These are phyloP conservation scores for Epithemia pelagica DNA, from an alignment of 108 stramenopile genomes.

Conservation along the genomic window DNA sequence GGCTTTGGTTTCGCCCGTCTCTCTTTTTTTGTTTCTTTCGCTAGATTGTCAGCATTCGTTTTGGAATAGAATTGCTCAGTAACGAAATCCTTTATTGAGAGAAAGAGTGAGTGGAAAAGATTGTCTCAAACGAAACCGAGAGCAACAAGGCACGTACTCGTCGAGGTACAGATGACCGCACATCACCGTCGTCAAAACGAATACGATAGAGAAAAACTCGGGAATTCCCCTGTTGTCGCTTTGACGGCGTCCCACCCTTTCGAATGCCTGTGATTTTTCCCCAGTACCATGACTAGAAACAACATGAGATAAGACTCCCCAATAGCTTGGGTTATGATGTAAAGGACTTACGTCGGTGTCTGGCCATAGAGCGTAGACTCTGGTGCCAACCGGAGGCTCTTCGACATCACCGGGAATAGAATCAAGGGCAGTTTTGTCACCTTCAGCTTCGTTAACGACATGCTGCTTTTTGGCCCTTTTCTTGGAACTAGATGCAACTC, in stretches of 20 bases:
- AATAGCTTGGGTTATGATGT: too few relatives aligned
- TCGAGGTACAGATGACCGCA: not conserved
- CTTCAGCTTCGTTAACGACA: too few relatives aligned
- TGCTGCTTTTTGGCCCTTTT: too few relatives aligned
- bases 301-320: too few relatives aligned
- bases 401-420: too few relatives aligned
- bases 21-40: slow-evolving; percentile 1
- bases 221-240: not conserved
- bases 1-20: not conserved
- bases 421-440: too few relatives aligned
- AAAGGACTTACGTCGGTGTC: not conserved
- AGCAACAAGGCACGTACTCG: not conserved
- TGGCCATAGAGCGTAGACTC: not conserved
- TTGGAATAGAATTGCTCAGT: not conserved
- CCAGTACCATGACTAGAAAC: not conserved
- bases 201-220: not conserved
- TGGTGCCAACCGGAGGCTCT: not conserved
- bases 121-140: too few relatives aligned
- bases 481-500: too few relatives aligned
- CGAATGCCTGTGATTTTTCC: not conserved
- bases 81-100: not conserved
- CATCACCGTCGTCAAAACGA: not conserved
- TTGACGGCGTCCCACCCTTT: not conserved
- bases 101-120: too few relatives aligned
- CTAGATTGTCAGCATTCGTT: not conserved